Evolutionary conservation across 2,329 filamentous ascomycete genomes (phyloP).

Genomic region (Helicocarpus griseus): DNA sequence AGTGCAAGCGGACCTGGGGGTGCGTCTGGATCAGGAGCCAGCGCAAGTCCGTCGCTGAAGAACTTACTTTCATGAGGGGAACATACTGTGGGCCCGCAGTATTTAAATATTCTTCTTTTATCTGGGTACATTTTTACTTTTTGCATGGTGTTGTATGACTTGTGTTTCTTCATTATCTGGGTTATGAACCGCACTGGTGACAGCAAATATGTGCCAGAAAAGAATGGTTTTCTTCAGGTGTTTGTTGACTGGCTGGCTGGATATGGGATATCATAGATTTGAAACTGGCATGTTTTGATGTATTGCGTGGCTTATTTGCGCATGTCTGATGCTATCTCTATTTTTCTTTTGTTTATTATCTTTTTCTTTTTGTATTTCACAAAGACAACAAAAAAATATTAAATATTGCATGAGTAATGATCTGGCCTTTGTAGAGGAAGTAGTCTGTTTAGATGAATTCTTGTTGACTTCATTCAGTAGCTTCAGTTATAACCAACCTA

Average conservation of each 20-base stretch:
- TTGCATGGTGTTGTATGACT: not conserved
- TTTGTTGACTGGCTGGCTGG: not conserved
- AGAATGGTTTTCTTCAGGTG: not conserved
- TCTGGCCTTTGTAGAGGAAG: too few species aligned
- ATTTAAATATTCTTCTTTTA: not conserved
- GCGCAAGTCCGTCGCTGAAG: conserved; percentile 64
- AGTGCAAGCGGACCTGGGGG: conserved; percentile 10
- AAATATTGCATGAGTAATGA: too few species aligned
- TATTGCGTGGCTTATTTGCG: not conserved
- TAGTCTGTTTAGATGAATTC: too few species aligned
- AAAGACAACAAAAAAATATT: not conserved
- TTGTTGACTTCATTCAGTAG: too few species aligned
- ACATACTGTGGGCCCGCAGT: not conserved
- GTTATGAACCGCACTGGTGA: not conserved
- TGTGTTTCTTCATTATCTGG: not conserved
- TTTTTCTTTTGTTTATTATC: conserved; percentile 11
- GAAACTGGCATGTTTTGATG: not conserved
- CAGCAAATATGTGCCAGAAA: not conserved
- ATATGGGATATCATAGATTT: not conserved
- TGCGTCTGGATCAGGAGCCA: conserved; percentile 47
- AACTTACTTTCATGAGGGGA: conserved; percentile 56
- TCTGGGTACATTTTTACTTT: not conserved
- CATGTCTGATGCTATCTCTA: not conserved
- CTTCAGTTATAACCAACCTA: too few species aligned
- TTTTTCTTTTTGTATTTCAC: conserved; percentile 5